Percentiles rank a stretch among this genome's conserved stretches.
Conservation (phyloP, 371 early-diverging fungal genomes). For the Lichtheimia ramosa region DNA sequence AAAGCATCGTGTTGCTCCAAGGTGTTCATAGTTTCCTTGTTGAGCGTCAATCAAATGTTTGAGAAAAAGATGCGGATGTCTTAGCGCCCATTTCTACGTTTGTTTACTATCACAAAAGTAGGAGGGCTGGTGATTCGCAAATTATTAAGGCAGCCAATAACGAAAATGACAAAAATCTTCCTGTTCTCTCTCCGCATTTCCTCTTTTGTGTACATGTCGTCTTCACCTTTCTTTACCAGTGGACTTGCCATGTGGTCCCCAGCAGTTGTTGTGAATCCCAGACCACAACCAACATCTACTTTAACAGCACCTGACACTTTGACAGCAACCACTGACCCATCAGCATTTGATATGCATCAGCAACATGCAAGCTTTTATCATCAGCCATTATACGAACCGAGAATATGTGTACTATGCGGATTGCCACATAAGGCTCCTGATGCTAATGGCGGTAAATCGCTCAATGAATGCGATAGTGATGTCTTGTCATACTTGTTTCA, state of each 20-base stretch:
- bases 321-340: background rate
- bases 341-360: background rate
- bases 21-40: constrained; percentile 20
- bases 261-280: background rate
- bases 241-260: constrained; percentile 15
- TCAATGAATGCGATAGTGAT: background rate
- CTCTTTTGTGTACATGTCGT: background rate
- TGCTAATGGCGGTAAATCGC: background rate
- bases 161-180: constrained; percentile 1
- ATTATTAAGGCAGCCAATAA: constrained; percentile 2
- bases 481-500: background rate
- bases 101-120: constrained; percentile 6
- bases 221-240: constrained; percentile 9
- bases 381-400: constrained; percentile 6
- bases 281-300: background rate
- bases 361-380: background rate
- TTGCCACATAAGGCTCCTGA: constrained; percentile 4
- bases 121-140: constrained; percentile 22
- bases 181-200: background rate
- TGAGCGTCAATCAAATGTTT: constrained; percentile 19
- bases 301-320: background rate
- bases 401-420: constrained; percentile 14
- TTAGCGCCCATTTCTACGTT: constrained; percentile 16
- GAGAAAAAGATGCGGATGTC: constrained; percentile 14
- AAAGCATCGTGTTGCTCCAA: constrained; percentile 22